Evolutionary conservation across 139 green algal species (phyloP).

Genomic region (Parachlorella kessleri): DNA sequence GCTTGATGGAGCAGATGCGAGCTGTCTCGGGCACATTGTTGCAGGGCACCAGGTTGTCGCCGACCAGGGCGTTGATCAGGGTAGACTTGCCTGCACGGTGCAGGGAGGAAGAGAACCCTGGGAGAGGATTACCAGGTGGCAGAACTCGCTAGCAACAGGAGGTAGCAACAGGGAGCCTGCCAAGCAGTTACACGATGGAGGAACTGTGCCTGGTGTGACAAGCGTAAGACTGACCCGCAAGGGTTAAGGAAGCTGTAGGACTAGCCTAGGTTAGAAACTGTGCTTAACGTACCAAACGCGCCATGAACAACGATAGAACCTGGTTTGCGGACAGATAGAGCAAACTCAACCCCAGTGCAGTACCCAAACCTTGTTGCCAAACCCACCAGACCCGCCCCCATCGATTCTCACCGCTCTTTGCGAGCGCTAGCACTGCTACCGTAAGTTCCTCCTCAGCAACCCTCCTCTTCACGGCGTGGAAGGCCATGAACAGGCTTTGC

Average conservation of each 20-base stretch:
- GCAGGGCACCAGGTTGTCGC: conserved; percentile 56
- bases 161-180: neutral
- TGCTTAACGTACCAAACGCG: too few species aligned
- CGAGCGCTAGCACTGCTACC: conserved; percentile 61
- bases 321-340: too few species aligned
- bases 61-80: conserved; percentile 69
- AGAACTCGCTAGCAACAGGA: too few species aligned
- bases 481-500: neutral
- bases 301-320: too few species aligned
- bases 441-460: conserved; percentile 31
- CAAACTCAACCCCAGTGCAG: neutral
- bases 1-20: conserved; percentile 50
- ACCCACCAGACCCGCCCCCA: too few species aligned
- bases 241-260: too few species aligned
- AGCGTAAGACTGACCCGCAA: too few species aligned
- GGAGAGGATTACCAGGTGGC: neutral
- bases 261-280: too few species aligned
- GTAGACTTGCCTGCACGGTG: conserved; percentile 71
- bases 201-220: too few species aligned
- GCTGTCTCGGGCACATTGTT: conserved; percentile 77
- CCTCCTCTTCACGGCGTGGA: conserved; percentile 19
- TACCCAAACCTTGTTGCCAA: neutral
- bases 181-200: too few species aligned
- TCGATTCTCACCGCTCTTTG: conserved; percentile 47
- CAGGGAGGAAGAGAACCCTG: neutral